A percentile compares a stretch with the other conserved stretches of the same genome.
phyloP scores from a whole-genome alignment of 176 grass and related monocot species.

The Triticum monococcum region DNA sequence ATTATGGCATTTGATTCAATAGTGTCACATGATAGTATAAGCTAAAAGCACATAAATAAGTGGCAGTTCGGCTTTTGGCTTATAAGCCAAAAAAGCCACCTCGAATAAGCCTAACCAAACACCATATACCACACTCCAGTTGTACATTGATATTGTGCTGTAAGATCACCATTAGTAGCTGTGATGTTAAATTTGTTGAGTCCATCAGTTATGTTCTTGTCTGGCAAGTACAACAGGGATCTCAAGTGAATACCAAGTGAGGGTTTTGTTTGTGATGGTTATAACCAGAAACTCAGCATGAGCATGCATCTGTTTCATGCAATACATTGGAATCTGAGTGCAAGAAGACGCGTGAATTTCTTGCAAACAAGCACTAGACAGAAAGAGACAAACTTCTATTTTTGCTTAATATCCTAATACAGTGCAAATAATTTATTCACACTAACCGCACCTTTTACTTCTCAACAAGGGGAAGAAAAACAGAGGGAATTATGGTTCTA shows the following conservation, averaged over 20 bases:
- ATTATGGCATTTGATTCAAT: neutral
- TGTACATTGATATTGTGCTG: constrained; percentile 30
- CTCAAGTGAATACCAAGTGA: neutral
- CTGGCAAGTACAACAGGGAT: neutral
- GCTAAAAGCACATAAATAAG: neutral
- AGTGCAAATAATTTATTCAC: neutral
- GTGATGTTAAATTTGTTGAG: constrained; percentile 3
- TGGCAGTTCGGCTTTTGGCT: neutral
- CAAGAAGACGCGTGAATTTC: neutral
- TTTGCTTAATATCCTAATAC: neutral
- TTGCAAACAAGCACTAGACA: neutral
- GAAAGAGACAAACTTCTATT: neutral
- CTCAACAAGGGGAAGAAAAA: neutral
- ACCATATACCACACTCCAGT: neutral
- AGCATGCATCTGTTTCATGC: neutral
- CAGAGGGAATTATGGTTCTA: neutral
- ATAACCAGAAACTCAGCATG: neutral
- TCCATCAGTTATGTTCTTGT: constrained; percentile 3
- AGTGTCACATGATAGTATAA: neutral
- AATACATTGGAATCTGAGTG: neutral
- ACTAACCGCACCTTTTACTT: neutral
- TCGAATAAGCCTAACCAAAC: neutral
- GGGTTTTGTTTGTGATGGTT: neutral
- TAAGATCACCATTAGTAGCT: constrained; percentile 22
- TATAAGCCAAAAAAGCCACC: neutral